Evolutionary conservation across 345 rosid species (phyloP).

Genomic region (Brassica nigra): DNA sequence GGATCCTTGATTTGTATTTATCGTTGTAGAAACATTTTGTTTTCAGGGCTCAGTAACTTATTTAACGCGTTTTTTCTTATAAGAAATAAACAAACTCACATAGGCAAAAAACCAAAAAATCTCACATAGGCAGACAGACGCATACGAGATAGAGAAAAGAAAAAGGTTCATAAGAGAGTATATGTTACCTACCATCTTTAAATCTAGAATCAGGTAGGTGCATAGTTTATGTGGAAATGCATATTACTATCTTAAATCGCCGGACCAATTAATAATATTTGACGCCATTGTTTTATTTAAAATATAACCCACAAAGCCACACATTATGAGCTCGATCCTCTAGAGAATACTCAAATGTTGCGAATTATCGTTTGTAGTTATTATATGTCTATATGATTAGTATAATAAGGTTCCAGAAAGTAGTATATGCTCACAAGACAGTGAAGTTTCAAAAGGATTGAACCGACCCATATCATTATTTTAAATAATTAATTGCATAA

Average conservation of each 20-base stretch:
- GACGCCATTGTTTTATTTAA: neutral
- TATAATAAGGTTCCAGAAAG: constrained; percentile 5
- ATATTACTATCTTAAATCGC: constrained; percentile 17
- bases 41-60: neutral
- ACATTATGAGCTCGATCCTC: constrained; percentile 8
- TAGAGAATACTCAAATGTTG: constrained; percentile 8
- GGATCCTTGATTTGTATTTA: neutral
- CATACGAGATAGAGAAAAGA: neutral
- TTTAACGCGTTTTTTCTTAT: neutral
- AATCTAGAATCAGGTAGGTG: constrained; percentile 15
- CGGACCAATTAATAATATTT: neutral
- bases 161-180: too few relatives aligned
- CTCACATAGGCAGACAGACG: neutral
- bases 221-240: constrained; percentile 6
- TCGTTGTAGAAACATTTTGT: neutral
- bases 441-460: constrained; percentile 19
- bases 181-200: neutral
- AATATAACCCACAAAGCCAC: neutral
- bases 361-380: neutral
- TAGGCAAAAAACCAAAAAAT: too few relatives aligned
- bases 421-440: constrained; percentile 27
- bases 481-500: neutral
- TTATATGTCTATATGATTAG: neutral
- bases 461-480: constrained; percentile 17
- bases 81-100: constrained; percentile 1